Evolutionary conservation across 2,329 filamentous ascomycete genomes (phyloP).

Genomic region (Diaporthe sp.): DNA sequence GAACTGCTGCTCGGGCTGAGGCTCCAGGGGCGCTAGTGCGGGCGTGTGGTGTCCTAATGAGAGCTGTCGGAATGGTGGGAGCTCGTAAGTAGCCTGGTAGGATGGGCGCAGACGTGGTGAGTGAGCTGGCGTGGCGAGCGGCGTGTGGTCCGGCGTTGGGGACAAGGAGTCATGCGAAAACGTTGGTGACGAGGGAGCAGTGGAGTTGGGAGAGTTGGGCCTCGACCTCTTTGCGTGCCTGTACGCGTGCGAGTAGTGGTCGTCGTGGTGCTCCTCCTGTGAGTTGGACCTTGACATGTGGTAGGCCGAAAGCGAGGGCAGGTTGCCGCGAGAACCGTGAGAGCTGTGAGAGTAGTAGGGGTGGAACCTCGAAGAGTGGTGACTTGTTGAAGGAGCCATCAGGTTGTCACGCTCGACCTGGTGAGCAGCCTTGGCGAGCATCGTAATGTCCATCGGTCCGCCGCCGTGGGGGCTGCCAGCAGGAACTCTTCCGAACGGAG

Average conservation of each 20-base stretch:
- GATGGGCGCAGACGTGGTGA: constrained; percentile 86
- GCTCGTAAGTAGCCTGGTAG: constrained; percentile 77
- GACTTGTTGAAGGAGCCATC: constrained; percentile 52
- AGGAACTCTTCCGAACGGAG: constrained; percentile 59
- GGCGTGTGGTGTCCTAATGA: constrained; percentile 64
- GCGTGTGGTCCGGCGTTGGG: constrained; percentile 97
- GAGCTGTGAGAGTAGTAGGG: constrained; percentile 63
- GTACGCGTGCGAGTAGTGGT: constrained; percentile 76
- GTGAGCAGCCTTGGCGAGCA: constrained; percentile 69
- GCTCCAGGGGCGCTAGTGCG: constrained; percentile 69
- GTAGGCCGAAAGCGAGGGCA: constrained; percentile 85
- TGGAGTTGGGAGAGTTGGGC: constrained; percentile 94
- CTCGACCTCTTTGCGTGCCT: constrained; percentile 87
- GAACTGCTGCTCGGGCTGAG: constrained; percentile 58
- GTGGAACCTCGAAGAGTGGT: constrained; percentile 60
- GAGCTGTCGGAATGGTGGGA: constrained; percentile 83
- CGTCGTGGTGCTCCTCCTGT: constrained; percentile 80
- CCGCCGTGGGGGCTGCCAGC: constrained; percentile 52
- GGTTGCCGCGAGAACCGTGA: constrained; percentile 67
- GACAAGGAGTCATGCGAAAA: constrained; percentile 97
- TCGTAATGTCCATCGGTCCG: constrained; percentile 63
- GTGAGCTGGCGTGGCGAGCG: constrained; percentile 94
- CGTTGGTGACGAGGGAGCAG: constrained; percentile 93
- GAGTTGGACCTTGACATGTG: constrained; percentile 93
- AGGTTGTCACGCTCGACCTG: constrained; percentile 71